phyloP scores from a whole-genome alignment of 768 basidiomycete genomes.

The Cantharellus anzutake region DNA sequence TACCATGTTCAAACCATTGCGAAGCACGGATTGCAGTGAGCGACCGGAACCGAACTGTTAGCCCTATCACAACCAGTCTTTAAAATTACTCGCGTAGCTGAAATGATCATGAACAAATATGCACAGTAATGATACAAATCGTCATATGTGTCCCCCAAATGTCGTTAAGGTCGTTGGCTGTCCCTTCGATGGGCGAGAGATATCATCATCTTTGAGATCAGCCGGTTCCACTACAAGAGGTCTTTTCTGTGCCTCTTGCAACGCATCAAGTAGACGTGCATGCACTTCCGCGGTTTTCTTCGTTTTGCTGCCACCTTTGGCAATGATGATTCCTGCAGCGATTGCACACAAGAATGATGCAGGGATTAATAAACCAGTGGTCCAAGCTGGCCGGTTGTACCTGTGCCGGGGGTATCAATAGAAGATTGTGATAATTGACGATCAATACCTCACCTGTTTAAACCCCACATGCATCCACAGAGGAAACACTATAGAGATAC shows the following conservation, averaged over 20 bases:
- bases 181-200: no score
- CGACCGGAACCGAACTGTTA: no score
- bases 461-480: slow-evolving; percentile 64
- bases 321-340: slow-evolving; percentile 49
- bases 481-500: slow-evolving; percentile 29
- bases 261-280: slow-evolving; percentile 32
- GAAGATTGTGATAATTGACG: slow-evolving; percentile 25
- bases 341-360: slow-evolving; percentile 63
- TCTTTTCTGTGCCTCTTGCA: slow-evolving; percentile 14
- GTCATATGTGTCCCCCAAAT: no score
- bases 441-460: slow-evolving; percentile 34
- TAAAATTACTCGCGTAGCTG: no score
- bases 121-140: no score
- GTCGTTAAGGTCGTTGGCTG: no score
- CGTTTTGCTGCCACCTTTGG: slow-evolving; percentile 48
- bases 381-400: slow-evolving; percentile 21
- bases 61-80: no score
- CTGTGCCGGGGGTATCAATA: background rate
- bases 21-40: no score
- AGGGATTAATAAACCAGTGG: slow-evolving; percentile 42
- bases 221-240: no score
- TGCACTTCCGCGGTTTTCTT: slow-evolving; percentile 48
- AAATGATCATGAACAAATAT: no score
- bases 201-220: no score
- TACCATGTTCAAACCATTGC: no score